Evolutionary conservation across 768 basidiomycete species (phyloP).

Genomic region (Bullera alba): DNA sequence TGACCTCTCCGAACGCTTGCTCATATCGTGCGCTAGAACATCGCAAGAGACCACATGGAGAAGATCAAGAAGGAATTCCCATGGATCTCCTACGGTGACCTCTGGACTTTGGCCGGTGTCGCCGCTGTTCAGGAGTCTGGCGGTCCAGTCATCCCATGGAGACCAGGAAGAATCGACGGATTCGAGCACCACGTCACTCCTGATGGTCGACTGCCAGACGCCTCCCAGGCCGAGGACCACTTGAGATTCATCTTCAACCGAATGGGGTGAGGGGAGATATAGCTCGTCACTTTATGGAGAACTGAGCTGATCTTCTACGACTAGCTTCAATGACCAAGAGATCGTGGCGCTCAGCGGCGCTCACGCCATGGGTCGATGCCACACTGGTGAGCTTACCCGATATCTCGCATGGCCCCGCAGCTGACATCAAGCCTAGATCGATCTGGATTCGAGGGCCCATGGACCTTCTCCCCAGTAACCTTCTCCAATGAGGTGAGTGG

Average conservation of each 20-base stretch:
- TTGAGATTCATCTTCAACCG: constrained; percentile 82
- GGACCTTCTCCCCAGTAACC: constrained; percentile 68
- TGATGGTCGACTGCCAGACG: constrained; percentile 56
- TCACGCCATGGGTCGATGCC: constrained; percentile 93
- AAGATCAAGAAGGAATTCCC: constrained; percentile 77
- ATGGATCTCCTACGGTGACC: constrained; percentile 93
- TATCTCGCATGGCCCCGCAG: background rate
- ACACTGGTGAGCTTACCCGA: constrained; percentile 55
- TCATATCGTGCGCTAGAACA: constrained; percentile 43
- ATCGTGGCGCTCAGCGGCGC: constrained; percentile 92
- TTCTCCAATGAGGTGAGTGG: constrained; percentile 33
- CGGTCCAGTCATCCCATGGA: constrained; percentile 89
- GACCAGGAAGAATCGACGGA: constrained; percentile 87
- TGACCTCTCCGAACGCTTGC: background rate
- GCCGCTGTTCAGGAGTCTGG: constrained; percentile 82
- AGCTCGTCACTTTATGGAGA: background rate
- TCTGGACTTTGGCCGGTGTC: constrained; percentile 95
- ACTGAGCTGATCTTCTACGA: background rate
- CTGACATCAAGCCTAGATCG: constrained; percentile 26
- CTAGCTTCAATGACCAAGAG: constrained; percentile 86
- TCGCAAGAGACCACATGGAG: constrained; percentile 78
- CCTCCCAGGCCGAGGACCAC: constrained; percentile 72
- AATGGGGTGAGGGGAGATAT: constrained; percentile 58
- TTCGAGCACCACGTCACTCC: constrained; percentile 54
- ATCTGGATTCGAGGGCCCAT: constrained; percentile 47